Conservation (phyloP, 2,329 filamentous ascomycete species). For the Fusarium zealandicum region DNA sequence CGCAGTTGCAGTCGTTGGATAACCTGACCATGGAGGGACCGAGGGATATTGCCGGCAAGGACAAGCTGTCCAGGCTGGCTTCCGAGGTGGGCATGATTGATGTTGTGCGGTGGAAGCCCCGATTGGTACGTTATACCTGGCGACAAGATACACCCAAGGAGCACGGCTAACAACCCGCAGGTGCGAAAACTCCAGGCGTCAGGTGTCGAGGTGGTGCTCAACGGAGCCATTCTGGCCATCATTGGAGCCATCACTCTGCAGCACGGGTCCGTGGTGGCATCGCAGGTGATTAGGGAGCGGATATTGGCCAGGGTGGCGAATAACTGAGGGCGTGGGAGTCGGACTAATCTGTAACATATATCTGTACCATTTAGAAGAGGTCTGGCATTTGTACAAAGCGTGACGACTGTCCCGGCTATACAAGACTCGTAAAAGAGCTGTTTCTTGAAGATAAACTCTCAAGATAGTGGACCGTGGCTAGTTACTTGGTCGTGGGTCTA, state of each 20-base stretch:
- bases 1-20: slow-evolving; percentile 74
- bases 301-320: slow-evolving; percentile 61
- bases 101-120: slow-evolving; percentile 89
- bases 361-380: slow-evolving; percentile 42
- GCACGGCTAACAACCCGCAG: slow-evolving; percentile 42
- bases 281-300: slow-evolving; percentile 76
- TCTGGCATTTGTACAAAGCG: slow-evolving; percentile 39
- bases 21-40: slow-evolving; percentile 72
- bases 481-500: too few species aligned
- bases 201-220: slow-evolving; percentile 76
- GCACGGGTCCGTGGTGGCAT: slow-evolving; percentile 80
- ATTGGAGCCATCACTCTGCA: slow-evolving; percentile 90
- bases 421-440: slow-evolving; percentile 32
- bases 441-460: neutral
- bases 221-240: slow-evolving; percentile 82
- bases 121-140: slow-evolving; percentile 65
- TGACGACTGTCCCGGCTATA: slow-evolving; percentile 26
- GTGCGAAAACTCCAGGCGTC: slow-evolving; percentile 74
- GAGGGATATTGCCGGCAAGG: slow-evolving; percentile 66
- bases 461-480: too few species aligned
- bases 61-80: slow-evolving; percentile 73
- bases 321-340: slow-evolving; percentile 20
- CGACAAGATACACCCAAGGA: neutral
- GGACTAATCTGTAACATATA: slow-evolving; percentile 43
- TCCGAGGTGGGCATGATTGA: slow-evolving; percentile 72